Percentiles rank a stretch among this genome's conserved stretches.
Evolutionary conservation across 805 yeast genomes (phyloP).

Genomic region (Pichia rugopelliculosa): DNA sequence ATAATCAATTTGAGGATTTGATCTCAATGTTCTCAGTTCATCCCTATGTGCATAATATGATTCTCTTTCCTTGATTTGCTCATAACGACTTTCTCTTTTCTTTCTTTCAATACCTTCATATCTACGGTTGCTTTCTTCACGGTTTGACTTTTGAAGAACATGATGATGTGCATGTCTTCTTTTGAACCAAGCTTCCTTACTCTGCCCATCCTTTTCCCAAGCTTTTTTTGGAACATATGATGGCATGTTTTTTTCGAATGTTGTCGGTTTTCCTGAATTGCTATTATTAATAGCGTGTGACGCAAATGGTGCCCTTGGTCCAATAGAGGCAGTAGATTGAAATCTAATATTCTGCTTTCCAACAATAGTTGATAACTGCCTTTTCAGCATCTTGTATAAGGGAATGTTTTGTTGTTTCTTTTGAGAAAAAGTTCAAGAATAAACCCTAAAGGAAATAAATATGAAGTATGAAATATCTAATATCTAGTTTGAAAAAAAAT

Average conservation of each 20-base stretch:
- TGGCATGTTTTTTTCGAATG: constrained; percentile 41
- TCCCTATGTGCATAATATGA: constrained; percentile 10
- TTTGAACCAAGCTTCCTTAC: constrained; percentile 55
- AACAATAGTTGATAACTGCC: neutral
- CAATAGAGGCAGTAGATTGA: neutral
- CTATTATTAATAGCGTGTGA: neutral
- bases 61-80: constrained; percentile 3
- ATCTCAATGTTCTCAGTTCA: constrained; percentile 13
- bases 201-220: constrained; percentile 58
- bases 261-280: constrained; percentile 6
- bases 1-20: constrained; percentile 53
- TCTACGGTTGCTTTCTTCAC: constrained; percentile 13
- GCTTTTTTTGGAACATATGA: constrained; percentile 39
- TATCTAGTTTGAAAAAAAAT: too few species aligned
- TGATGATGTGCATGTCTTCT: constrained; percentile 62
- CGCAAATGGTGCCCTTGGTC: constrained; percentile 26
- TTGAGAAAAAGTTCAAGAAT: neutral
- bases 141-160: constrained; percentile 35
- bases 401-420: neutral
- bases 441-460: neutral
- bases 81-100: constrained; percentile 14
- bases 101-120: constrained; percentile 8
- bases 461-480: too few species aligned
- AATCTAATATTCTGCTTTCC: neutral
- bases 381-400: neutral